phyloP scores from a whole-genome alignment of 495 filamentous ascomycete genomes.

The Talaromyces adpressus region DNA sequence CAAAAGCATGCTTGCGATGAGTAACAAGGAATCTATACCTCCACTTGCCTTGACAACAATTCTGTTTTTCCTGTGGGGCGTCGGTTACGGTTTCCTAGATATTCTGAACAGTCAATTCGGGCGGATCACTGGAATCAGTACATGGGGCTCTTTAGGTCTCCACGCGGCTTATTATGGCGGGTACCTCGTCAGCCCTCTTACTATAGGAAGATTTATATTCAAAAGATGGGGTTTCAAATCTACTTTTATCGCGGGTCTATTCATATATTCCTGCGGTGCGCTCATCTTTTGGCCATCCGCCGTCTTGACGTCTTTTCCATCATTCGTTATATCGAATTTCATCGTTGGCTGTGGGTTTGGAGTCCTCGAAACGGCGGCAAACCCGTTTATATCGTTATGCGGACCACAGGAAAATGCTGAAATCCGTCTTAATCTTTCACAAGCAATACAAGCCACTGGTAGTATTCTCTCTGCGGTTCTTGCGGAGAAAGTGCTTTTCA shows the following conservation, averaged over 20 bases:
- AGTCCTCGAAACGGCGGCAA: conserved; percentile 58
- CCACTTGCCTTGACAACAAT: conserved; percentile 60
- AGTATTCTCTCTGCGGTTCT: conserved; percentile 55
- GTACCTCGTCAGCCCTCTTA: conserved; percentile 52
- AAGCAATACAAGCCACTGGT: conserved; percentile 63
- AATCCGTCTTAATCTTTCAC: conserved; percentile 57
- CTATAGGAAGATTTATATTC: conserved; percentile 50
- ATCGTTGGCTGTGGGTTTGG: conserved; percentile 59
- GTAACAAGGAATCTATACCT: conserved; percentile 48
- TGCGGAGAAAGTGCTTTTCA: conserved; percentile 56
- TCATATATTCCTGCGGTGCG: conserved; percentile 56
- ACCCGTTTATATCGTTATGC: conserved; percentile 62
- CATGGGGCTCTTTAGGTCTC: conserved; percentile 46
- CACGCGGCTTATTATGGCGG: conserved; percentile 61
- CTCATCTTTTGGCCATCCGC: conserved; percentile 71
- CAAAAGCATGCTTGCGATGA: conserved; percentile 67
- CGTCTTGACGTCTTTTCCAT: conserved; percentile 57
- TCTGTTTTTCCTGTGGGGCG: conserved; percentile 82
- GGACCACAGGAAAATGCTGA: conserved; percentile 61
- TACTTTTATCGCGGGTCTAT: conserved; percentile 58
- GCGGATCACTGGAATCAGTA: conserved; percentile 35
- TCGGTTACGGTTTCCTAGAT: conserved; percentile 76
- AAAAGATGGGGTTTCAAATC: conserved; percentile 61
- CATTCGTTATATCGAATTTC: conserved; percentile 61
- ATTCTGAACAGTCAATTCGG: conserved; percentile 61